Conservation (phyloP, 345 rosid genomes). For the Pugionium dolabratum region DNA sequence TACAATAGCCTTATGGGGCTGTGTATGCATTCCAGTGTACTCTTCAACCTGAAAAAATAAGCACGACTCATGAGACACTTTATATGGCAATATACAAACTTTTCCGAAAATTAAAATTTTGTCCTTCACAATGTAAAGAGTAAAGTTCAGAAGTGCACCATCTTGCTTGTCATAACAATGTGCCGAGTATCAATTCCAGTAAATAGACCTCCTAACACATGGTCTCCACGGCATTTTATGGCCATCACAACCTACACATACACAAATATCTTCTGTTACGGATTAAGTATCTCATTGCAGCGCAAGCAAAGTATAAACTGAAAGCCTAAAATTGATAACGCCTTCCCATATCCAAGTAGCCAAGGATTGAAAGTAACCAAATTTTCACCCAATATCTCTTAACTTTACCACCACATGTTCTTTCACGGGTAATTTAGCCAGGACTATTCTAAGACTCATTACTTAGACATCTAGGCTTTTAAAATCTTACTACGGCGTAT, state of each 20-base stretch:
- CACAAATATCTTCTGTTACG: neutral
- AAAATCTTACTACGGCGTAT: neutral
- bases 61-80: neutral
- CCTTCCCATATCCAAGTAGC: neutral
- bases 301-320: neutral
- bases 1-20: slow-evolving; percentile 96
- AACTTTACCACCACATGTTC: neutral
- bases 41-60: slow-evolving; percentile 72
- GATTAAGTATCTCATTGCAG: slow-evolving; percentile 4
- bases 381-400: slow-evolving; percentile 2
- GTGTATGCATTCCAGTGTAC: slow-evolving; percentile 79
- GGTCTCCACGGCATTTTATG: slow-evolving; percentile 80
- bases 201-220: slow-evolving; percentile 69
- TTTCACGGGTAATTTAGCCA: slow-evolving; percentile 17
- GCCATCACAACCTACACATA: slow-evolving; percentile 81
- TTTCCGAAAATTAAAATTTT: neutral
- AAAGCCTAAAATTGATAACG: neutral
- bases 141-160: slow-evolving; percentile 49
- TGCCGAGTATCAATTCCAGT: slow-evolving; percentile 79
- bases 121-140: slow-evolving; percentile 9
- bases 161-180: slow-evolving; percentile 89
- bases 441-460: slow-evolving; percentile 16
- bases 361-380: neutral
- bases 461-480: neutral
- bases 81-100: slow-evolving; percentile 11